phyloP scores from a whole-genome alignment of 1,139 yeast species.

The Williopsis jadinii region DNA sequence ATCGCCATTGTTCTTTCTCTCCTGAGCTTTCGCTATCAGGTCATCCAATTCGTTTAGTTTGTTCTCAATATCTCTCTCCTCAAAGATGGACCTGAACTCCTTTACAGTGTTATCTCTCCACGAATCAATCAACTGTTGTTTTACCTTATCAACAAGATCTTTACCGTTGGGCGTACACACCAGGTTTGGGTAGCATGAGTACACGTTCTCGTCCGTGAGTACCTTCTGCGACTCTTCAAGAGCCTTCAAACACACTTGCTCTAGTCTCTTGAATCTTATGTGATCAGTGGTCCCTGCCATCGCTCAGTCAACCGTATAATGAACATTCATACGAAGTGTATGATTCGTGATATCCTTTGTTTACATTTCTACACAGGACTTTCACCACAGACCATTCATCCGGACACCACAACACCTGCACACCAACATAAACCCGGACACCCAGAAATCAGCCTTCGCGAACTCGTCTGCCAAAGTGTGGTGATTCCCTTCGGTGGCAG shows the following conservation, averaged over 20 bases:
- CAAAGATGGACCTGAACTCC: conserved; percentile 62
- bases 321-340: no score
- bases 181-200: conserved; percentile 61
- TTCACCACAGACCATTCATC: background rate
- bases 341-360: no score
- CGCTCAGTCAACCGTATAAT: no score
- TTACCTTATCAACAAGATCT: conserved; percentile 46
- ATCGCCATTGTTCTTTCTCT: conserved; percentile 16
- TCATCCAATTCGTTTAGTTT: conserved; percentile 64
- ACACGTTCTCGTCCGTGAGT: conserved; percentile 51
- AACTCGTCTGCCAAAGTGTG: background rate
- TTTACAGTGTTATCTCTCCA: conserved; percentile 52
- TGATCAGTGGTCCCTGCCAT: conserved; percentile 1
- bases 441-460: background rate
- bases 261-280: conserved; percentile 47
- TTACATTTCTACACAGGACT: no score
- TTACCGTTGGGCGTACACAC: conserved; percentile 44
- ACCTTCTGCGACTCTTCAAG: conserved; percentile 60
- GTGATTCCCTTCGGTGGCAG: background rate
- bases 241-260: conserved; percentile 56
- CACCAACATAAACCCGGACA: no score
- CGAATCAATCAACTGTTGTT: conserved; percentile 52
- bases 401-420: background rate
- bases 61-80: conserved; percentile 50
- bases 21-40: conserved; percentile 47